These are phyloP conservation scores for Capsella rubella DNA, from an alignment of 441 rosid species.

Conservation along the genomic window DNA sequence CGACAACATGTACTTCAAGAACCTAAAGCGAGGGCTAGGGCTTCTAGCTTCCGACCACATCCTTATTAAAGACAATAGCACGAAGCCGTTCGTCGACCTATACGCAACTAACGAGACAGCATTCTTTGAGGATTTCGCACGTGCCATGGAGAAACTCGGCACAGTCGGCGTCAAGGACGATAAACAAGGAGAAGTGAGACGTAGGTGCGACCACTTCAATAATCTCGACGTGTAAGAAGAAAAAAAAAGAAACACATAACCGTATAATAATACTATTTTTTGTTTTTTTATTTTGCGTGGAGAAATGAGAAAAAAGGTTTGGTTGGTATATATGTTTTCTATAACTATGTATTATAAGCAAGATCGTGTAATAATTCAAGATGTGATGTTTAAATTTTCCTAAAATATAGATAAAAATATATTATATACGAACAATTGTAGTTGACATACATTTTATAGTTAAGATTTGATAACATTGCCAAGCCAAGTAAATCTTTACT, in stretches of 20 bases:
- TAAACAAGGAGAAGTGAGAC: conserved; percentile 60
- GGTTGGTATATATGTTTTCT: conserved; percentile 23
- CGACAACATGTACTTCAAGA: conserved; percentile 69
- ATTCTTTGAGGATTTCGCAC: conserved; percentile 60
- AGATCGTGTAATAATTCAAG: conserved; percentile 23
- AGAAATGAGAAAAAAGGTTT: conserved; percentile 24
- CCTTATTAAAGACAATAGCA: conserved; percentile 47
- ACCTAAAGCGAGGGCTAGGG: conserved; percentile 57
- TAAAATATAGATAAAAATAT: conserved; percentile 13
- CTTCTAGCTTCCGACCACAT: conserved; percentile 52
- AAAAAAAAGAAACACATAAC: not conserved
- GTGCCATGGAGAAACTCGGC: conserved; percentile 62
- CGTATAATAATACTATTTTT: not conserved
- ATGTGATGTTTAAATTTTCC: conserved; percentile 8
- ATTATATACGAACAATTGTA: conserved; percentile 15
- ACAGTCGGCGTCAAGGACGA: conserved; percentile 51
- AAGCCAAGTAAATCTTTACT: not conserved
- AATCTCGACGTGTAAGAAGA: conserved; percentile 28
- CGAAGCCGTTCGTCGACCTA: conserved; percentile 49
- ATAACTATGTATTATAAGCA: conserved; percentile 26
- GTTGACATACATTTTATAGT: conserved; percentile 1
- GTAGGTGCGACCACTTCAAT: conserved; percentile 62
- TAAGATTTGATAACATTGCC: not conserved
- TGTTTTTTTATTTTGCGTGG: conserved; percentile 21
- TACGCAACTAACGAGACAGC: conserved; percentile 57